Conservation (phyloP, 2,329 filamentous ascomycete genomes). For the Colletotrichum siamense region DNA sequence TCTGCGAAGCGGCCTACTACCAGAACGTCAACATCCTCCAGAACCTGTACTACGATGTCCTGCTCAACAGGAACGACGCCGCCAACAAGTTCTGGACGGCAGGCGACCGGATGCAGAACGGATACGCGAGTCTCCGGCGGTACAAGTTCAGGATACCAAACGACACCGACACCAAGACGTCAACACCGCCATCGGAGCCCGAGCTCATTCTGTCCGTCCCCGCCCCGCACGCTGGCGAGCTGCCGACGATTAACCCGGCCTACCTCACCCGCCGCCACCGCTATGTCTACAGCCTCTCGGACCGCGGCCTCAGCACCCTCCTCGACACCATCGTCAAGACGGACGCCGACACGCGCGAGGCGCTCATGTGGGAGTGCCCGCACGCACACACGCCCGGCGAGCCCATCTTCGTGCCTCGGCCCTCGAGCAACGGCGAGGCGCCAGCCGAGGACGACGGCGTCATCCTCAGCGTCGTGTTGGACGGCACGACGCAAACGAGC, state of each 20-base stretch:
- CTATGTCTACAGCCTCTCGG: slow-evolving; percentile 64
- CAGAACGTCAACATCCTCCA: slow-evolving; percentile 69
- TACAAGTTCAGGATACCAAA: slow-evolving; percentile 46
- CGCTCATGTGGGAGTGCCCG: slow-evolving; percentile 61
- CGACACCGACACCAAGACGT: slow-evolving; percentile 14
- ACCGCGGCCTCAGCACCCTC: slow-evolving; percentile 63
- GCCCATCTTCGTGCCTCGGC: slow-evolving; percentile 65
- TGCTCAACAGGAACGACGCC: slow-evolving; percentile 59
- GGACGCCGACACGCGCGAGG: slow-evolving; percentile 59
- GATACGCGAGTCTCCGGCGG: slow-evolving; percentile 45
- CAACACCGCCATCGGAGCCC: background rate
- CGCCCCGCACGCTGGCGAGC: slow-evolving; percentile 62
- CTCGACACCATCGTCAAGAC: slow-evolving; percentile 71
- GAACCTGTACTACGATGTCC: slow-evolving; percentile 72
- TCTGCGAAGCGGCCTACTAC: slow-evolving; percentile 71
- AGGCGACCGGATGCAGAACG: slow-evolving; percentile 40
- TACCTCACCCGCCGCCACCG: slow-evolving; percentile 59
- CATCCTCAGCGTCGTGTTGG: slow-evolving; percentile 67
- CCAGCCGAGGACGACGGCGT: slow-evolving; percentile 67
- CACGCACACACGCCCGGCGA: slow-evolving; percentile 71
- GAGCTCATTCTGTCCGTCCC: slow-evolving; percentile 40
- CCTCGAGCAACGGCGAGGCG: slow-evolving; percentile 25
- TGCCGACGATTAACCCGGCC: slow-evolving; percentile 69
- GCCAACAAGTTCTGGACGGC: slow-evolving; percentile 48
- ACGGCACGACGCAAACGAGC: slow-evolving; percentile 62